These are phyloP conservation scores for Clohesyomyces aquaticus DNA, from an alignment of 495 filamentous ascomycete genomes.

Conservation along the genomic window DNA sequence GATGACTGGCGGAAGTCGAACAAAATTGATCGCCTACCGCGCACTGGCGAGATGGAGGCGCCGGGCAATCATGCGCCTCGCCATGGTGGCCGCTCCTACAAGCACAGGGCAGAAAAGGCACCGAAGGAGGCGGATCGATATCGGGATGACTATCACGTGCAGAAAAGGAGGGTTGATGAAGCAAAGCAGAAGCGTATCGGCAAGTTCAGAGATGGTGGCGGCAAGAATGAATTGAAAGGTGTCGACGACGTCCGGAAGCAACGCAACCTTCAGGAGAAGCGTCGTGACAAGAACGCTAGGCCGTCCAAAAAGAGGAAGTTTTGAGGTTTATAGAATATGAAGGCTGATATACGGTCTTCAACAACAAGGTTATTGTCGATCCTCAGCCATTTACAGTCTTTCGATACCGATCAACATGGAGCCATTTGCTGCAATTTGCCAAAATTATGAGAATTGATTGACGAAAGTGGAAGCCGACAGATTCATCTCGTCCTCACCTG, in stretches of 20 bases:
- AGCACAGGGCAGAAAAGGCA: constrained; percentile 80
- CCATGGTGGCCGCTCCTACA: constrained; percentile 59
- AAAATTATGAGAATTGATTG: too few relatives aligned
- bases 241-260: constrained; percentile 84
- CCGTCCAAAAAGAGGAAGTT: constrained; percentile 67
- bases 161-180: constrained; percentile 86
- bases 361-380: neutral
- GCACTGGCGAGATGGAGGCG: constrained; percentile 78
- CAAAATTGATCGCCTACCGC: constrained; percentile 74
- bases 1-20: constrained; percentile 87
- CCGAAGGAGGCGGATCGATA: constrained; percentile 92
- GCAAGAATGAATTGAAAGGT: constrained; percentile 76
- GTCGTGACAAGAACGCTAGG: constrained; percentile 85
- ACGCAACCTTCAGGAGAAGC: constrained; percentile 71
- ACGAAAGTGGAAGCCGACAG: too few relatives aligned
- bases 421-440: too few relatives aligned
- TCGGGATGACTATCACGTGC: constrained; percentile 82
- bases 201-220: constrained; percentile 66
- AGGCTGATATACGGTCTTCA: neutral
- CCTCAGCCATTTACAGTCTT: too few relatives aligned
- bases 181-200: constrained; percentile 83
- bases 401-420: too few relatives aligned
- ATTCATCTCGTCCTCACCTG: too few relatives aligned
- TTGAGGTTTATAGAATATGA: constrained; percentile 18
- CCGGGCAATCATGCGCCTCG: constrained; percentile 42